A percentile compares a stretch with the other conserved stretches of the same genome.
Conservation (phyloP, 352 stramenopile genomes). For the Plasmopara viticola region DNA sequence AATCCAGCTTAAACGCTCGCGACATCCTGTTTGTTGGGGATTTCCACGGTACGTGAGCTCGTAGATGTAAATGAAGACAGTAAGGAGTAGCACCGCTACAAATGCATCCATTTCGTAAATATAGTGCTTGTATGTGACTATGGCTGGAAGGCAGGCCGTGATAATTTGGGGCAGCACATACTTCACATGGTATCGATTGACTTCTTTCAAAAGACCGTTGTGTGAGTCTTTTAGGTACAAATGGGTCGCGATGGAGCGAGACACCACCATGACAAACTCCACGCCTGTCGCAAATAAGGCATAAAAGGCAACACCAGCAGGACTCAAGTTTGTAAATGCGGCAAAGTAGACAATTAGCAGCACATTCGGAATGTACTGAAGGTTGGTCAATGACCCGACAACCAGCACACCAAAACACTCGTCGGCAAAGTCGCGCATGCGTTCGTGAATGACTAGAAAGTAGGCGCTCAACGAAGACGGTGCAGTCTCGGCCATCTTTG, state of each 20-base stretch:
- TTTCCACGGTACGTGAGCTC: constrained; percentile 59
- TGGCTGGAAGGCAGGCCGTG: constrained; percentile 33
- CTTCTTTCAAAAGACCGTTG: constrained; percentile 34
- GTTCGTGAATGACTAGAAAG: constrained; percentile 18
- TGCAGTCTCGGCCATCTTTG: background rate
- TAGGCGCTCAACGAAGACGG: constrained; percentile 6
- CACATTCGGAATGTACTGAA: constrained; percentile 56
- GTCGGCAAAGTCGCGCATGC: constrained; percentile 38
- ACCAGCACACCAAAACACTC: constrained; percentile 50
- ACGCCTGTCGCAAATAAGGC: constrained; percentile 23
- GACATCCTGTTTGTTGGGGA: constrained; percentile 53
- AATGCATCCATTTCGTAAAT: constrained; percentile 37
- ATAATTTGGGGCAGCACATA: constrained; percentile 44
- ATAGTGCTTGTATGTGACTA: constrained; percentile 46
- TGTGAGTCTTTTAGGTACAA: constrained; percentile 55
- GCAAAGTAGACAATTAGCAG: constrained; percentile 51
- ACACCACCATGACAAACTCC: constrained; percentile 54
- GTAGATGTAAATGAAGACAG: constrained; percentile 58
- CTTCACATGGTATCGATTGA: constrained; percentile 50
- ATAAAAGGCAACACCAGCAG: constrained; percentile 37
- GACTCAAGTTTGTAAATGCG: constrained; percentile 35
- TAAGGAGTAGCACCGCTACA: constrained; percentile 35
- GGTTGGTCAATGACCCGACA: constrained; percentile 46
- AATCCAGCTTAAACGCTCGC: constrained; percentile 43
- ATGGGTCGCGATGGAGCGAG: constrained; percentile 47